phyloP scores from a whole-genome alignment of 495 filamentous ascomycete genomes.

The Annulohypoxylon nitens region DNA sequence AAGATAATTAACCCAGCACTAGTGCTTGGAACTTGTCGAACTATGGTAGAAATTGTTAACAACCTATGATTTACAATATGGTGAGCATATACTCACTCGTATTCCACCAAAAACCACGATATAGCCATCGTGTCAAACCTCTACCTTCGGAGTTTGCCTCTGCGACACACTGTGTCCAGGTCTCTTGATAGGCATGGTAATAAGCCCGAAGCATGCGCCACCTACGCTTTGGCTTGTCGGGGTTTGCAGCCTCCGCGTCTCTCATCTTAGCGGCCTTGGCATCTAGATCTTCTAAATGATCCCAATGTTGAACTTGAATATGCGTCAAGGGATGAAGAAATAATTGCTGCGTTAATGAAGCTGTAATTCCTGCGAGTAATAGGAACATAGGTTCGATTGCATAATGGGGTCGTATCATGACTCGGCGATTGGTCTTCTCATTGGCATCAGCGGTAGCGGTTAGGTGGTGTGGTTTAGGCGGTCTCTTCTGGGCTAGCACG shows the following conservation, averaged over 20 bases:
- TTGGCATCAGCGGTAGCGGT: constrained; percentile 9
- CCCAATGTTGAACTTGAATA: constrained; percentile 83
- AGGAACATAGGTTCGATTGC: constrained; percentile 86
- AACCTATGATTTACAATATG: neutral
- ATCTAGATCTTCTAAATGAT: constrained; percentile 82
- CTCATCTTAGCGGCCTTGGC: constrained; percentile 64
- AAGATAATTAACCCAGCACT: constrained; percentile 92
- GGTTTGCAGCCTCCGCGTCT: constrained; percentile 39
- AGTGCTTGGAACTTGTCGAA: constrained; percentile 88
- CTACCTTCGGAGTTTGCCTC: constrained; percentile 71
- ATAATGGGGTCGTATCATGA: constrained; percentile 84
- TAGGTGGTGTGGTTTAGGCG: constrained; percentile 35
- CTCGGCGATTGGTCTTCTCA: constrained; percentile 52
- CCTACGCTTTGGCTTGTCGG: constrained; percentile 50
- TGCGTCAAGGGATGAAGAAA: constrained; percentile 83
- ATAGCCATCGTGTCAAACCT: constrained; percentile 79
- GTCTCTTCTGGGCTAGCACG: constrained; percentile 57
- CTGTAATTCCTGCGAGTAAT: constrained; percentile 79
- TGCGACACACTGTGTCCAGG: constrained; percentile 74
- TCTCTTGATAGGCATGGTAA: constrained; percentile 80
- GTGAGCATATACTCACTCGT: constrained; percentile 56
- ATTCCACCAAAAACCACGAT: constrained; percentile 78
- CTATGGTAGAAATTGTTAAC: constrained; percentile 23
- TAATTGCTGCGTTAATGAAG: constrained; percentile 79
- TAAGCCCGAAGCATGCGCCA: constrained; percentile 74